phyloP scores from a whole-genome alignment of 345 rosid genomes.

The Brassica juncea region DNA sequence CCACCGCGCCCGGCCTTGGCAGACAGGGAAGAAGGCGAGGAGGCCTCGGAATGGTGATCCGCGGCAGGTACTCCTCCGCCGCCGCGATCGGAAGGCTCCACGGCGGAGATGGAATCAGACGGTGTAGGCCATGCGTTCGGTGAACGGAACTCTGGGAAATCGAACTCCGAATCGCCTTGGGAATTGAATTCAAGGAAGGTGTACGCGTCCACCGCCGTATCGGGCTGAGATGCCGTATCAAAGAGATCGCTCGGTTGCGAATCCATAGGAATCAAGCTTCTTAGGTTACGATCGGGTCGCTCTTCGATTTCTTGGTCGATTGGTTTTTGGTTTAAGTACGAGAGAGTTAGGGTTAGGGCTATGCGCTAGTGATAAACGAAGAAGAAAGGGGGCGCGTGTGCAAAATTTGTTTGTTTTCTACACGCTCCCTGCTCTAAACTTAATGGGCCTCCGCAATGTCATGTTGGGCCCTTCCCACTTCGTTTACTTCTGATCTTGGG shows the following conservation, averaged over 20 bases:
- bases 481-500: no score
- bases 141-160: conserved; percentile 87
- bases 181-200: conserved; percentile 94
- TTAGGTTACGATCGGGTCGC: conserved; percentile 20
- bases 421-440: no score
- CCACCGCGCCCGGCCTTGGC: conserved; percentile 44
- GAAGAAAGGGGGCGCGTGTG: conserved; percentile 36
- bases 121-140: conserved; percentile 90
- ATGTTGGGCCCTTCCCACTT: no score
- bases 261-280: conserved; percentile 59
- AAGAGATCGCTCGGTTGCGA: conserved; percentile 67
- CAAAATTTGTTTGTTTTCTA: no score
- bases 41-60: conserved; percentile 57
- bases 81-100: conserved; percentile 47
- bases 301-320: conserved; percentile 4
- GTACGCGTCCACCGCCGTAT: conserved; percentile 79
- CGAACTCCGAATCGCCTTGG: conserved; percentile 96
- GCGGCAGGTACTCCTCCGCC: conserved; percentile 24
- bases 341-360: conserved; percentile 44
- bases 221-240: conserved; percentile 98
- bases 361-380: conserved; percentile 26
- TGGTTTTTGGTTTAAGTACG: background rate
- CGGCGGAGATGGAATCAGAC: conserved; percentile 69
- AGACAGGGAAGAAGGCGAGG: conserved; percentile 66
- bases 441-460: no score